phyloP scores from a whole-genome alignment of 2,329 filamentous ascomycete species.

The Helotiales sp. region DNA sequence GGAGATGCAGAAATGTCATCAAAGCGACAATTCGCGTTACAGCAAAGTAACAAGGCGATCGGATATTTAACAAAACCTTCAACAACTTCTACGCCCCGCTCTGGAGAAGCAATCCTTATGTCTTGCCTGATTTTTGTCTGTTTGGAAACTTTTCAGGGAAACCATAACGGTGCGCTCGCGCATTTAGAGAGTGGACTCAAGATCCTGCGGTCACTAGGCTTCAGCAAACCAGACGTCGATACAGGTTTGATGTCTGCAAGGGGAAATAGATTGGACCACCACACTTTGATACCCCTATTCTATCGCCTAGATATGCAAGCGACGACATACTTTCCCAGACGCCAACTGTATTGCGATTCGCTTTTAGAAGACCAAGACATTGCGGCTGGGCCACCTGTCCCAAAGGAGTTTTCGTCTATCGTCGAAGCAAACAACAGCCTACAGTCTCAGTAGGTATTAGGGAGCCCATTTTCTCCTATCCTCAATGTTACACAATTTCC shows the following conservation, averaged over 20 bases:
- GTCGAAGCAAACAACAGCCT: neutral
- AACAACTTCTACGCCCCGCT: slow-evolving; percentile 47
- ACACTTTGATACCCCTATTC: slow-evolving; percentile 9
- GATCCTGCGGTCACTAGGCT: slow-evolving; percentile 32
- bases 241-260: neutral
- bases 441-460: too few relatives aligned
- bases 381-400: neutral
- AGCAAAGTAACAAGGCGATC: slow-evolving; percentile 33
- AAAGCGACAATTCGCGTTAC: slow-evolving; percentile 47
- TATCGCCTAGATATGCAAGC: slow-evolving; percentile 13
- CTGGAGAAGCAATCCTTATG: slow-evolving; percentile 60
- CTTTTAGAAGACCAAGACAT: neutral
- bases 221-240: neutral
- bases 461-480: too few relatives aligned
- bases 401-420: neutral
- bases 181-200: slow-evolving; percentile 33
- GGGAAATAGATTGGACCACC: slow-evolving; percentile 2
- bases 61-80: slow-evolving; percentile 50
- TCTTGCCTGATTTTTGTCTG: slow-evolving; percentile 67
- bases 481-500: too few relatives aligned
- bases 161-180: slow-evolving; percentile 28
- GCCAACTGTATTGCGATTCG: neutral
- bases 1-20: neutral
- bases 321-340: slow-evolving; percentile 23
- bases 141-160: slow-evolving; percentile 53